phyloP scores from a whole-genome alignment of 257 asterid genomes.

The Striga asiatica region DNA sequence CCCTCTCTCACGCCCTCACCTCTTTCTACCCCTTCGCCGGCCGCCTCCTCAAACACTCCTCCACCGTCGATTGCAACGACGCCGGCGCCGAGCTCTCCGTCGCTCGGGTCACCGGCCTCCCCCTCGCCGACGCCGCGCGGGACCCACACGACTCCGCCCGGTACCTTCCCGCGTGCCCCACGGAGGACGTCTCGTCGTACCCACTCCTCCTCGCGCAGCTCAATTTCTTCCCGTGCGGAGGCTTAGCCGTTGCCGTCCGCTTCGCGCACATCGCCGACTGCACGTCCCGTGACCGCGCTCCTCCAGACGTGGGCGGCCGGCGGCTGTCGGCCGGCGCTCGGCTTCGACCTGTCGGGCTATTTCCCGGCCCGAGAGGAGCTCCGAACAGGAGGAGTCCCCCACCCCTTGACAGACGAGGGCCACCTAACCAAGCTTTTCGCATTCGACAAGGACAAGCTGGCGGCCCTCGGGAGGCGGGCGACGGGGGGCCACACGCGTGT shows the following conservation, averaged over 20 bases:
- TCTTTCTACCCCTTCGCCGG: conserved; percentile 31
- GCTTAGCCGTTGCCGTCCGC: no score
- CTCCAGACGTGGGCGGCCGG: conserved; percentile 27
- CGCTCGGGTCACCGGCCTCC: not conserved
- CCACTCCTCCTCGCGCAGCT: no score
- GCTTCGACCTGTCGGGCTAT: not conserved
- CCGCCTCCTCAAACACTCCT: conserved; percentile 7
- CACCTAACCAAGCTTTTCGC: not conserved
- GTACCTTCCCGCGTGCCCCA: no score
- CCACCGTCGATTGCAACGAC: conserved; percentile 19
- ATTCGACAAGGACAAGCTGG: not conserved
- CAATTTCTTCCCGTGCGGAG: no score
- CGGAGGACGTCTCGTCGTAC: no score
- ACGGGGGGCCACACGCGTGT: conserved; percentile 27
- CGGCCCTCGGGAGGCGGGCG: not conserved
- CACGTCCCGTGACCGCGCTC: conserved; percentile 16
- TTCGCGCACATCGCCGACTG: no score
- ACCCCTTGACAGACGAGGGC: not conserved
- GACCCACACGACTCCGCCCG: no score
- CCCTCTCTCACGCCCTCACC: conserved; percentile 19
- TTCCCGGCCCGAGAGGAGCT: not conserved
- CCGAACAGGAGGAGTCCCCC: not conserved
- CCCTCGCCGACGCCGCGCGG: no score
- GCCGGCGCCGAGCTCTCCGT: conserved; percentile 18
- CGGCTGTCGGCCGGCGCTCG: not conserved